Conservation (phyloP, 805 yeast species). For the Wickerhamomyces bovis region DNA sequence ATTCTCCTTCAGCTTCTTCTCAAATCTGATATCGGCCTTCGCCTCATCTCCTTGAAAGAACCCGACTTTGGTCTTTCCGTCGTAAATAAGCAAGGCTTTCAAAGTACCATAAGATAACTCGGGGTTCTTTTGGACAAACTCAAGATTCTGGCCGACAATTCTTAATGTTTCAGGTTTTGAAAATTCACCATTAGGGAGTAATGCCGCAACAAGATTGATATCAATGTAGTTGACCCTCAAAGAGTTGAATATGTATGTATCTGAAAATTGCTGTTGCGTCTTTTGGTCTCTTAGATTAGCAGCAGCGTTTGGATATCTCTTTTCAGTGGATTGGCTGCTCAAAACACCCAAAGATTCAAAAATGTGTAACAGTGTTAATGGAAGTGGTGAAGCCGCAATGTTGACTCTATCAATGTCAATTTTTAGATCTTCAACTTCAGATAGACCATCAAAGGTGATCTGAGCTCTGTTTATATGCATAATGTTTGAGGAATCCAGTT, state of each 20-base stretch:
- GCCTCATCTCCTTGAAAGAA: constrained; percentile 25
- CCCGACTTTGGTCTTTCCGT: constrained; percentile 14
- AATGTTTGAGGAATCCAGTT: constrained; percentile 12
- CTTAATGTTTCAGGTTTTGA: constrained; percentile 28
- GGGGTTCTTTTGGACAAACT: constrained; percentile 38
- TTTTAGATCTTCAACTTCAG: constrained; percentile 26
- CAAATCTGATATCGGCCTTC: constrained; percentile 50
- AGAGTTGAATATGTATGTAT: constrained; percentile 28
- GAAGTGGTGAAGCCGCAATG: constrained; percentile 35
- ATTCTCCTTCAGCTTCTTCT: constrained; percentile 29
- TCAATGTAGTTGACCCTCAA: constrained; percentile 32
- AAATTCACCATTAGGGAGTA: constrained; percentile 36
- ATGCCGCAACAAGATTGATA: constrained; percentile 42
- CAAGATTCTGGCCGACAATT: constrained; percentile 25
- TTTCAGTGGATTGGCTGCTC: constrained; percentile 4
- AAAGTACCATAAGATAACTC: constrained; percentile 44
- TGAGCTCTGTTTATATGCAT: constrained; percentile 28
- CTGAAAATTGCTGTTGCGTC: not conserved
- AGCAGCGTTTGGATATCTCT: constrained; percentile 10
- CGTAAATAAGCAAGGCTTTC: constrained; percentile 24
- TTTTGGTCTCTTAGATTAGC: constrained; percentile 4
- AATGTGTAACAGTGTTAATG: constrained; percentile 18
- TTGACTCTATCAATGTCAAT: constrained; percentile 32
- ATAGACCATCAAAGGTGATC: constrained; percentile 43
- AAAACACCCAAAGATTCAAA: constrained; percentile 21